A percentile compares a stretch with the other conserved stretches of the same genome.
These are phyloP conservation scores for Rubroboletus pulcherrimus DNA, from an alignment of 768 basidiomycete species.

Conservation along the genomic window DNA sequence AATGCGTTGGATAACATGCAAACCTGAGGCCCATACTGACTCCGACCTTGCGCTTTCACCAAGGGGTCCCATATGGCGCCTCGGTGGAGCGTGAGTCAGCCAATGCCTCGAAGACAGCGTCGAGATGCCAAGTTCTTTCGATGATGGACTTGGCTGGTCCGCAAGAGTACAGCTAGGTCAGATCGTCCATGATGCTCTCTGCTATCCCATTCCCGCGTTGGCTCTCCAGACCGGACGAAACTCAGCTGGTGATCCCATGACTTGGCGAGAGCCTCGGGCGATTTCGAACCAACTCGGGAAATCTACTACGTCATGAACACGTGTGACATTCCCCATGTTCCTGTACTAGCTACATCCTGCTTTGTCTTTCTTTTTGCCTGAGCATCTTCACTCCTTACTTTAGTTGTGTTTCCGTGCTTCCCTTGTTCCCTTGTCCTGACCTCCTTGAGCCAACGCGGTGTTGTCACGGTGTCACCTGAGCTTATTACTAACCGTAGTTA, in stretches of 20 bases:
- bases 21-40: not conserved
- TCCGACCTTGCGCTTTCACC: not conserved
- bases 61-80: not conserved
- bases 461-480: too few species aligned
- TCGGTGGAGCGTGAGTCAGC: not conserved
- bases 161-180: not conserved
- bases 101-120: not conserved
- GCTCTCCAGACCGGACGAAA: not conserved
- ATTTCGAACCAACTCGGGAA: not conserved
- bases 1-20: not conserved
- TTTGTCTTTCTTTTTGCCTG: too few species aligned
- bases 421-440: too few species aligned
- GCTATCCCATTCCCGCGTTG: not conserved
- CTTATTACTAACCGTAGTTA: too few species aligned
- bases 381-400: too few species aligned
- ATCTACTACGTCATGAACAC: not conserved
- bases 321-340: too few species aligned
- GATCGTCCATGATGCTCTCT: not conserved
- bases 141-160: not conserved
- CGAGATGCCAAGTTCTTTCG: not conserved
- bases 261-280: not conserved
- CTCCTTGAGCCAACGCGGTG: too few species aligned
- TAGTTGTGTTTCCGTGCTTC: too few species aligned
- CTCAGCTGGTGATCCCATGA: not conserved
- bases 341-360: too few species aligned